These are phyloP conservation scores for Penicillium sp. DNA, from an alignment of 2,329 filamentous ascomycete species.

Conservation along the genomic window DNA sequence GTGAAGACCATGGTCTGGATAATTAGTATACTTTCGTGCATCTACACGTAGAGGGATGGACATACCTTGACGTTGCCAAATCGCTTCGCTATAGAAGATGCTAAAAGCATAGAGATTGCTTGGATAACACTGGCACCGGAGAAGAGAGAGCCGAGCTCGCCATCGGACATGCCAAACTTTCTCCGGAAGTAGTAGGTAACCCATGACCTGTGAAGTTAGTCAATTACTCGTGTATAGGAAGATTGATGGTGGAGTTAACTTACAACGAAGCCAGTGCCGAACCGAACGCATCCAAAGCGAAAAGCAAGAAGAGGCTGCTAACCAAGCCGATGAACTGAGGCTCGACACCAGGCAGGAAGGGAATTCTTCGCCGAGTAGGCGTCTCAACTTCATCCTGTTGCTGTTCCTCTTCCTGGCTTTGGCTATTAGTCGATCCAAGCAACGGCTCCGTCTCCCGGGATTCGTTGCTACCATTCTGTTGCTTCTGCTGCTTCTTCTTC, in stretches of 20 bases:
- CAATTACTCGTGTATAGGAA: not conserved
- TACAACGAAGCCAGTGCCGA: conserved; percentile 65
- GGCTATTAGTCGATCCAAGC: conserved; percentile 19
- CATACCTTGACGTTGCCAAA: conserved; percentile 49
- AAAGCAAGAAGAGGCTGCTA: conserved; percentile 59
- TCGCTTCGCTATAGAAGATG: conserved; percentile 62
- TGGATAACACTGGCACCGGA: conserved; percentile 44
- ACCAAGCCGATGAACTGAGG: conserved; percentile 36
- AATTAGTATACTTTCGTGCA: not conserved
- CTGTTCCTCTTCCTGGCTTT: conserved; percentile 1
- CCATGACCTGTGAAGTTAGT: conserved; percentile 33
- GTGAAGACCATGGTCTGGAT: conserved; percentile 69
- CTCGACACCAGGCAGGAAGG: conserved; percentile 57
- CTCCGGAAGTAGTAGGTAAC: conserved; percentile 56
- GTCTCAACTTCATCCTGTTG: conserved; percentile 1
- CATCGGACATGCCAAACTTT: conserved; percentile 53
- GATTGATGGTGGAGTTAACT: conserved; percentile 22
- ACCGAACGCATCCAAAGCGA: conserved; percentile 65
- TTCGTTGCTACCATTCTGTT: conserved; percentile 17
- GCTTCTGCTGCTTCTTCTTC: conserved; percentile 16
- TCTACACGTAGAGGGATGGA: conserved; percentile 16
- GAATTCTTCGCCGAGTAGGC: conserved; percentile 24
- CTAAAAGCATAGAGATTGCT: conserved; percentile 45
- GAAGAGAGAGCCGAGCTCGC: conserved; percentile 53
- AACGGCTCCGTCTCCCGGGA: conserved; percentile 37